Conservation (phyloP, 371 early-diverging fungal genomes). For the Haplosporangium sp. region DNA sequence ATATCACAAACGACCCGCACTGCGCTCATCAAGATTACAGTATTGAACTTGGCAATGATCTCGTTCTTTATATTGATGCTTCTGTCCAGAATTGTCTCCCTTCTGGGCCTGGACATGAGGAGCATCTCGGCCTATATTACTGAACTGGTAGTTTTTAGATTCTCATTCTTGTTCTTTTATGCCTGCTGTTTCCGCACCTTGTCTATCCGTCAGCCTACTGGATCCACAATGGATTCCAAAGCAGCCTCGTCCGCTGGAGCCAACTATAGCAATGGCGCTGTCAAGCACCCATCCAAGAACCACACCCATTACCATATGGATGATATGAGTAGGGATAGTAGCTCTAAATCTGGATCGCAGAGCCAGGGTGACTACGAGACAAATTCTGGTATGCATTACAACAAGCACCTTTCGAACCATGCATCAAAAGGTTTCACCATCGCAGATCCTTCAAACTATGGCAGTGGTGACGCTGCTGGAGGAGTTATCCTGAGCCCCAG, state of each 20-base stretch:
- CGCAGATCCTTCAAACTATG: constrained; percentile 23
- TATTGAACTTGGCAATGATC: constrained; percentile 54
- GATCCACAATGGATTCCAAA: constrained; percentile 45
- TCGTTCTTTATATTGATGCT: constrained; percentile 55
- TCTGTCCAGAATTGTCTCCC: constrained; percentile 45
- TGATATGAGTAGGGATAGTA: constrained; percentile 2
- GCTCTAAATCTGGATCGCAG: background rate
- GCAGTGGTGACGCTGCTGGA: background rate
- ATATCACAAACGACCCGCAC: constrained; percentile 48
- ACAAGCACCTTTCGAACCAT: constrained; percentile 50
- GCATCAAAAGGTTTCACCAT: constrained; percentile 50
- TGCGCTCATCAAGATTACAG: constrained; percentile 49
- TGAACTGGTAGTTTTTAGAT: constrained; percentile 44
- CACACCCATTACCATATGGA: constrained; percentile 37
- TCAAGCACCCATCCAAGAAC: constrained; percentile 30
- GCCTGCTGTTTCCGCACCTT: constrained; percentile 48
- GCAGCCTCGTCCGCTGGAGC: constrained; percentile 8
- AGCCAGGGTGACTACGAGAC: background rate
- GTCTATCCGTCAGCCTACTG: constrained; percentile 50
- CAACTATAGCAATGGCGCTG: background rate
- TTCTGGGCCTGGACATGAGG: constrained; percentile 46
- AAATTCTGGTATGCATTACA: constrained; percentile 29
- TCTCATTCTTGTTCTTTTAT: constrained; percentile 53
- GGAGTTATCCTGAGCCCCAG: constrained; percentile 20
- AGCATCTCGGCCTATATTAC: constrained; percentile 37